Conservation (phyloP, 805 yeast species). For the Metschnikowia anglica region DNA sequence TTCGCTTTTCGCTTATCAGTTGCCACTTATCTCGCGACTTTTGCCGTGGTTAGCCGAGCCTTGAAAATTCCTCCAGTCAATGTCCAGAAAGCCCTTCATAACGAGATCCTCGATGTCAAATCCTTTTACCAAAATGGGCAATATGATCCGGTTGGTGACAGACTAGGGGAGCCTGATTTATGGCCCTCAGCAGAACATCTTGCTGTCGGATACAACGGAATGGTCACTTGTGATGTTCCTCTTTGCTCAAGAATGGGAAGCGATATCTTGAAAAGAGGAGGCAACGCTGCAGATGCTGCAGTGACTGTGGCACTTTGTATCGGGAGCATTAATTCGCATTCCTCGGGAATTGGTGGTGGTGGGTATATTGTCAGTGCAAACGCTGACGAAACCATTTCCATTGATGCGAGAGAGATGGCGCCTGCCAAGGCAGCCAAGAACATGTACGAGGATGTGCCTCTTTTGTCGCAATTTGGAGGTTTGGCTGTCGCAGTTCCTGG, state of each 20-base stretch:
- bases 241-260: constrained; percentile 64
- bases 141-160: constrained; percentile 21
- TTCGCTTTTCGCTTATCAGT: constrained; percentile 1
- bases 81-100: constrained; percentile 5
- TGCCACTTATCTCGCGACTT: constrained; percentile 3
- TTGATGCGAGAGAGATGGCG: constrained; percentile 90
- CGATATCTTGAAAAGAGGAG: constrained; percentile 52
- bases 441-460: constrained; percentile 57
- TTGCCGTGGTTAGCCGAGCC: constrained; percentile 5
- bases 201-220: constrained; percentile 48
- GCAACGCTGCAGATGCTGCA: constrained; percentile 93
- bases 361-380: constrained; percentile 54
- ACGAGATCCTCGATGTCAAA: constrained; percentile 1
- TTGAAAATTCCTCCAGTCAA: constrained; percentile 4
- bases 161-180: constrained; percentile 40
- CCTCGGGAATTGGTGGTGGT: constrained; percentile 94
- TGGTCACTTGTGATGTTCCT: constrained; percentile 67
- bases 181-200: constrained; percentile 41
- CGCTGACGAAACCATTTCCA: constrained; percentile 48
- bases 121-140: neutral
- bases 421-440: constrained; percentile 60
- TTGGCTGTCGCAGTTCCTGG: constrained; percentile 91
- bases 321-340: constrained; percentile 78
- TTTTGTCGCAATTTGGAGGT: constrained; percentile 71
- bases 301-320: constrained; percentile 86